A percentile compares a stretch with the other conserved stretches of the same genome.
phyloP scores from a whole-genome alignment of 2,329 filamentous ascomycete genomes.

The Fusarium dlaminii region DNA sequence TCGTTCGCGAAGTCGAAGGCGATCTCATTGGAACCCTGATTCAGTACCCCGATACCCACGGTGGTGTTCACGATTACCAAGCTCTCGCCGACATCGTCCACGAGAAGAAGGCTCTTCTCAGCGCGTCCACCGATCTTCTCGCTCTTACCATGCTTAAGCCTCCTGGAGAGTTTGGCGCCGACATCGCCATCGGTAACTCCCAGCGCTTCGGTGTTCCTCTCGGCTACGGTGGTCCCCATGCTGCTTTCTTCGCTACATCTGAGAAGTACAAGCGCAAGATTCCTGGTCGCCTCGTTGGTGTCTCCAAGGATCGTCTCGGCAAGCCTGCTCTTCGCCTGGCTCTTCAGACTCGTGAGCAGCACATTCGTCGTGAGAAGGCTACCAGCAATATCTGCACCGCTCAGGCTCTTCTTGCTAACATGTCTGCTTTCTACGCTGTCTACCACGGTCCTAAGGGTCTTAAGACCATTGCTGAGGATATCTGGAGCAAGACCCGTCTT shows the following conservation, averaged over 20 bases:
- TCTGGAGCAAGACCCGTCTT: slow-evolving; percentile 74
- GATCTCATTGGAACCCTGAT: slow-evolving; percentile 88
- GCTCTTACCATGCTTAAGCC: slow-evolving; percentile 88
- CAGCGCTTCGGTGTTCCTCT: slow-evolving; percentile 93
- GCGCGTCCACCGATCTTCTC: slow-evolving; percentile 88
- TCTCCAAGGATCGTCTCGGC: slow-evolving; percentile 89
- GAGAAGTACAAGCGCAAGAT: slow-evolving; percentile 96
- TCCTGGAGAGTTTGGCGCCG: slow-evolving; percentile 92
- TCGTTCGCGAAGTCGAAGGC: slow-evolving; percentile 78
- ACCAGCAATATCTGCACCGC: slow-evolving; percentile 98
- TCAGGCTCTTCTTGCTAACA: slow-evolving; percentile 92
- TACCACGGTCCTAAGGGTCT: slow-evolving; percentile 91
- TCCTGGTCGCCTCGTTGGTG: slow-evolving; percentile 85
- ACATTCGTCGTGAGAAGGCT: slow-evolving; percentile 94
- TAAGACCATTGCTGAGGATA: slow-evolving; percentile 82
- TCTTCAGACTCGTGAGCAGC: slow-evolving; percentile 93
- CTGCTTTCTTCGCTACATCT: slow-evolving; percentile 83
- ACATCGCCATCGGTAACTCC: slow-evolving; percentile 92
- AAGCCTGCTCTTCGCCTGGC: slow-evolving; percentile 69
- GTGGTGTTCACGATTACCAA: slow-evolving; percentile 81
- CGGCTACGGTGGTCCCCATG: slow-evolving; percentile 91
- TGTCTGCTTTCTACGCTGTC: slow-evolving; percentile 92
- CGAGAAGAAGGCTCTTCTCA: slow-evolving; percentile 79
- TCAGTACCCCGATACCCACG: slow-evolving; percentile 92
- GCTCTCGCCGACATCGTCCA: slow-evolving; percentile 80